phyloP scores from a whole-genome alignment of 495 filamentous ascomycete species.

The Rostrohypoxylon terebratum region DNA sequence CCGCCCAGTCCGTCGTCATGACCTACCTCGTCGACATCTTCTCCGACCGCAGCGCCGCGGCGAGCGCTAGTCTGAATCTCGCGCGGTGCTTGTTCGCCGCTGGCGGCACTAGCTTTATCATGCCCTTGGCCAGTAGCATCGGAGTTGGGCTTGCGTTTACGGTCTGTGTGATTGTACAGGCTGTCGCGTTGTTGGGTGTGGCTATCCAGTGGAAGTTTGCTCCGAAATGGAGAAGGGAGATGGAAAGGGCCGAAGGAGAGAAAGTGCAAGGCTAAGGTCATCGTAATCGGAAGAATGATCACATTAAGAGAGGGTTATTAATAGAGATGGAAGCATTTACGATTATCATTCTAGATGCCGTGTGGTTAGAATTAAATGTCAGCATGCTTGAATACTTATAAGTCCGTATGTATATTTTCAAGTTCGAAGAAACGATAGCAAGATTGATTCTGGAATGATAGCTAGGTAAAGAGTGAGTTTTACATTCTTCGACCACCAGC shows the following conservation, averaged over 20 bases:
- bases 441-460: too few relatives aligned
- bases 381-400: background rate
- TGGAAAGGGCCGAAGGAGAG: constrained; percentile 41
- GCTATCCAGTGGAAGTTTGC: constrained; percentile 58
- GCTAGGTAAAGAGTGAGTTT: too few relatives aligned
- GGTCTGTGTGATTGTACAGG: constrained; percentile 55
- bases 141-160: constrained; percentile 57
- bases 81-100: constrained; percentile 57
- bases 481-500: too few relatives aligned
- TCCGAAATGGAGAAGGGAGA: constrained; percentile 51
- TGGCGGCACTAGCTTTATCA: constrained; percentile 52
- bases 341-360: background rate
- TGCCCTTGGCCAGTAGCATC: constrained; percentile 52
- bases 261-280: constrained; percentile 31
- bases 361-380: background rate
- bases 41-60: constrained; percentile 51
- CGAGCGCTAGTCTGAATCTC: constrained; percentile 56
- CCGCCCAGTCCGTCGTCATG: constrained; percentile 52
- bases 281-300: constrained; percentile 11
- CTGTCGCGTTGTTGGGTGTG: constrained; percentile 52
- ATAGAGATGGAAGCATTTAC: background rate
- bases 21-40: constrained; percentile 60
- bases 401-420: background rate
- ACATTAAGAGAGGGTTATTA: background rate
- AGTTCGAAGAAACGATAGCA: background rate